A percentile compares a stretch with the other conserved stretches of the same genome.
phyloP scores from a whole-genome alignment of 2,329 filamentous ascomycete species.

The Penicillium digitatum region DNA sequence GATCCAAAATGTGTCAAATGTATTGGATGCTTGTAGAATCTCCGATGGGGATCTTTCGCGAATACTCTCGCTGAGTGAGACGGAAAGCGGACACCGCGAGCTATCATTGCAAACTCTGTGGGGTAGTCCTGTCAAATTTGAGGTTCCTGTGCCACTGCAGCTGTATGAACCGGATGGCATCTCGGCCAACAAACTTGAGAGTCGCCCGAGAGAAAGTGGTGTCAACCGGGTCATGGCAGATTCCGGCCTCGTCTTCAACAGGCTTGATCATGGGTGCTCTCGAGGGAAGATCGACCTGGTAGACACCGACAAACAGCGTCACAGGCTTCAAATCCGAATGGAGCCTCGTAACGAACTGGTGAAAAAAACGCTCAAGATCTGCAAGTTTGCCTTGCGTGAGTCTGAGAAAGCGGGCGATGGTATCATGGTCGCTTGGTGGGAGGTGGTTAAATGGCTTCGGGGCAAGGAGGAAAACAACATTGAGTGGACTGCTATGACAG shows the following conservation, averaged over 20 bases:
- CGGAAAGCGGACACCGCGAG: conserved; percentile 60
- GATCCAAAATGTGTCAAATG: conserved; percentile 60
- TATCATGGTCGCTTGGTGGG: conserved; percentile 68
- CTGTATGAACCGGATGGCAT: conserved; percentile 59
- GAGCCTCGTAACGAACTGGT: conserved; percentile 63
- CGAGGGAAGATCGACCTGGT: conserved; percentile 63
- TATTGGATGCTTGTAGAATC: conserved; percentile 69
- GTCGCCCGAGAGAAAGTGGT: conserved; percentile 52
- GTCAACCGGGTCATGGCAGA: conserved; percentile 45
- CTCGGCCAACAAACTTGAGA: conserved; percentile 51
- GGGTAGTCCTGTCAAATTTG: conserved; percentile 66
- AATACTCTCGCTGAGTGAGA: conserved; percentile 66
- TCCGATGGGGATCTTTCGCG: conserved; percentile 63
- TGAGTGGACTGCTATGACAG: conserved; percentile 67
- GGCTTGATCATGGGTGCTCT: conserved; percentile 56
- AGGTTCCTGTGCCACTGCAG: conserved; percentile 56
- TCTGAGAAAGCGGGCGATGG: conserved; percentile 55
- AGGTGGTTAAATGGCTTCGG: conserved; percentile 65
- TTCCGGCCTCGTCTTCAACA: conserved; percentile 44
- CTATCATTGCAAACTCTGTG: conserved; percentile 72
- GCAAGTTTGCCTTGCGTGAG: conserved; percentile 61
- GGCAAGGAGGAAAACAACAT: conserved; percentile 49
- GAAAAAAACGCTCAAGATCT: conserved; percentile 56
- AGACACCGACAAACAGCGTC: conserved; percentile 58
- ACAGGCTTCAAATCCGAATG: conserved; percentile 65